These are phyloP conservation scores for Sordariomycetes sp. DNA, from an alignment of 2,329 filamentous ascomycete species.

Conservation along the genomic window DNA sequence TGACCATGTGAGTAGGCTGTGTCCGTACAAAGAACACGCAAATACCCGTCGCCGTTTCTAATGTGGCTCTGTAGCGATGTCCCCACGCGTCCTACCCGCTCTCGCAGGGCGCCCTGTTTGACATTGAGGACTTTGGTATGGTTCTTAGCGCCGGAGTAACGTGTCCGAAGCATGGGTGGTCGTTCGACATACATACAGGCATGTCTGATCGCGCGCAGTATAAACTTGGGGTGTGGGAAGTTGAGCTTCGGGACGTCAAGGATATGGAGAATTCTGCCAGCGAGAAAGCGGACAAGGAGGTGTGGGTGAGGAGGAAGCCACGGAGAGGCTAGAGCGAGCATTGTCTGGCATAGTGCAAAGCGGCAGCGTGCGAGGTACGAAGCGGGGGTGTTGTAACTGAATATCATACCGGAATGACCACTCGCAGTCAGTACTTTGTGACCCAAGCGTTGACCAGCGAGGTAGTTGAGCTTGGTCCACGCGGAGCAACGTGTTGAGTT, in stretches of 20 bases:
- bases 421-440: too few species aligned
- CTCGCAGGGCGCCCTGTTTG: slow-evolving; percentile 48
- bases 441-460: too few species aligned
- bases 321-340: slow-evolving; percentile 11
- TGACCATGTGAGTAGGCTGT: slow-evolving; percentile 43
- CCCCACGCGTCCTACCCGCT: slow-evolving; percentile 56
- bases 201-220: slow-evolving; percentile 49
- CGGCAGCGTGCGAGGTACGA: too few species aligned
- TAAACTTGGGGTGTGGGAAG: slow-evolving; percentile 49
- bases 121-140: slow-evolving; percentile 62
- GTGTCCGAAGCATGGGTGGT: slow-evolving; percentile 51
- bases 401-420: too few species aligned
- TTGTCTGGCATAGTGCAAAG: slow-evolving; percentile 13
- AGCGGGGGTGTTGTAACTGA: too few species aligned
- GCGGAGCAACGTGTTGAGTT: too few species aligned
- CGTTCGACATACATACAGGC: slow-evolving; percentile 54
- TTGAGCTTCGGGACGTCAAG: slow-evolving; percentile 30
- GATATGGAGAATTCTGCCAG: not conserved
- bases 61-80: slow-evolving; percentile 33
- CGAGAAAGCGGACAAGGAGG: slow-evolving; percentile 15
- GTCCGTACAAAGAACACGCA: too few species aligned
- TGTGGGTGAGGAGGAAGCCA: slow-evolving; percentile 38
- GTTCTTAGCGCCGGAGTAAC: slow-evolving; percentile 47
- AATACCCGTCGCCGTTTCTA: not conserved
- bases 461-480: too few species aligned